Evolutionary conservation across 345 rosid genomes (phyloP), one percentile per base, ranked within the genome.

Genomic region (Aquilaria yunnanensis): DNA sequence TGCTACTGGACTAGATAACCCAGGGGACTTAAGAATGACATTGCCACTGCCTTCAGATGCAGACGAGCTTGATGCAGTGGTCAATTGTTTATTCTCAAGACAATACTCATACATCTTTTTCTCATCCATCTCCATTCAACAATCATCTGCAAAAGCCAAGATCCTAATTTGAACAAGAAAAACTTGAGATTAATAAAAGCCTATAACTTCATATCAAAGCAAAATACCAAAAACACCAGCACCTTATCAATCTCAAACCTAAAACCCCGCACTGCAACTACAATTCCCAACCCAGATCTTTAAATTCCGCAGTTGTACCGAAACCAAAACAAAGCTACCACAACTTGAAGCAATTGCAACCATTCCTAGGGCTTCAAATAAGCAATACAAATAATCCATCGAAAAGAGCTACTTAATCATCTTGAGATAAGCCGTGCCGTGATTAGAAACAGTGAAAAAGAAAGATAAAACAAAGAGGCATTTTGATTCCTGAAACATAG

Each of bases 11-110:
- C 97, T 90, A 14, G 88, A 85, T 55, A 68, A 63, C 3, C 75
- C 84, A 12, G 99, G 95, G 12, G 97, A 88, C 79, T 81, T 90
- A 52, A 75, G 72, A 63, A 72, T 67, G 62, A 85, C 83, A 74
- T 78, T 78, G 34, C 81, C 86, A 77, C 90, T 84, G 43, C 85
- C 95, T 66, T 86, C 96, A 2, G 96, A 94, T 12, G 81, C 13
- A 60, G 96, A 85, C 4, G 96, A 81, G 73, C 82, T 79, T 3
- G 96, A 86, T 60, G 87, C 89, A 29, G 92, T 82, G 0, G 78
- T 77, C 70, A 77, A 77, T 78, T 93, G 97, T 71, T 83, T 93
- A 77, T 93, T 93, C 73, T 84, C 97, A 65, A 82, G 81, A 77
- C 99, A 88, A 66, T 78, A 66, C 75, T 79, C 86, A 70, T 90